Evolutionary conservation across 495 filamentous ascomycete genomes (phyloP).

Genomic region (Xylaria intraflava): DNA sequence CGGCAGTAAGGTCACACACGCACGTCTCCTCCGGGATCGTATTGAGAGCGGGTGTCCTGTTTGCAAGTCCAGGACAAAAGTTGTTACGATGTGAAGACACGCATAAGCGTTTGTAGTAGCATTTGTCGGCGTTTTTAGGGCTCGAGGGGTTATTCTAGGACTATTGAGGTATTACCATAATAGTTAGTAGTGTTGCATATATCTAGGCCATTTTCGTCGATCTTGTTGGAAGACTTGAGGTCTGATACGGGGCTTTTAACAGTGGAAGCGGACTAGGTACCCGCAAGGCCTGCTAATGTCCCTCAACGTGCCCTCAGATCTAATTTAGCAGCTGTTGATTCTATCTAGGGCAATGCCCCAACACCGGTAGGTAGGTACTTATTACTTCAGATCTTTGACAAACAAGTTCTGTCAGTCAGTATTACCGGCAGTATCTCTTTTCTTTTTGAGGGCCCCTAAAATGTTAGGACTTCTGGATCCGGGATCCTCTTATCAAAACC

Average conservation of each 20-base stretch:
- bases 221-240: neutral
- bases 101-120: conserved; percentile 2
- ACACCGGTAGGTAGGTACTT: too few relatives aligned
- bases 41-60: conserved; percentile 66
- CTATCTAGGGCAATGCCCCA: too few relatives aligned
- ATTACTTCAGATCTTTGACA: too few relatives aligned
- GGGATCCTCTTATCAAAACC: too few relatives aligned
- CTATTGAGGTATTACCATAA: neutral
- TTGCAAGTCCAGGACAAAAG: conserved; percentile 39
- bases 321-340: too few relatives aligned
- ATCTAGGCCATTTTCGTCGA: neutral
- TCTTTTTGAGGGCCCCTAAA: too few relatives aligned
- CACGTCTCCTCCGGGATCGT: conserved; percentile 65
- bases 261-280: neutral
- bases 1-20: conserved; percentile 83
- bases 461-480: too few relatives aligned
- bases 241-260: neutral
- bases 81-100: conserved; percentile 6
- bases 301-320: too few relatives aligned
- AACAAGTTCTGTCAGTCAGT: too few relatives aligned
- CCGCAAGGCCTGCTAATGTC: too few relatives aligned
- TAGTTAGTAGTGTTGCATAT: neutral
- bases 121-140: conserved; percentile 1
- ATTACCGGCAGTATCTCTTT: too few relatives aligned
- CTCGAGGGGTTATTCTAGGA: neutral